Evolutionary conservation across 352 stramenopile genomes (phyloP), one percentile per base, ranked within the genome.

Genomic region (Phytopythium oedochilum): DNA sequence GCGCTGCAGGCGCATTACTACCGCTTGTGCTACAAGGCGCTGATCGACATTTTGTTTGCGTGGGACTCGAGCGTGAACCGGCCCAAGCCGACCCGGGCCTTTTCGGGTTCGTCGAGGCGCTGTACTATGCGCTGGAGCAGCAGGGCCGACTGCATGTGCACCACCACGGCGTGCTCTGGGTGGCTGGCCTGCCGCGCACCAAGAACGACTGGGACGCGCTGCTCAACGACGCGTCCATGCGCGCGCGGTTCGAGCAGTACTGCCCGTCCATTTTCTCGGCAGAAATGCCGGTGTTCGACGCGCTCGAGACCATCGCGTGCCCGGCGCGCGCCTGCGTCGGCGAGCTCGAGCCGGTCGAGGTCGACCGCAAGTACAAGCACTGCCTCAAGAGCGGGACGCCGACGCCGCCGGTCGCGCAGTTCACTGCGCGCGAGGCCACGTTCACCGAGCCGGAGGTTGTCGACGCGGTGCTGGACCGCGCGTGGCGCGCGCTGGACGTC

Each of bases 261-360:
- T 71, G 64, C 22, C 34, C 26, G 3, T 71, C 64, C 2, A 57
- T 67, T 28, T 64, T 71, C 32, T 36, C 52, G 5, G 51, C 59
- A 0, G 64, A 71, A 32, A 26, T 71, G 1, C 59, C 64, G 18
- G 44, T 60, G 18, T 60, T 54, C 23, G 9, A 20, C 14, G 15
- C 2, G 6, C 12, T 49, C 8, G 43, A 49, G 14, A 20, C 6
- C 6, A 49, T 49, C 25, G 14, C 3, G 10, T 49, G 43, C 9
- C 23, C 23, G 5, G 15, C 10, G 5, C 1, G 9, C 5, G 20
- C 0, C 14, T 49, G 43, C 23, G 5, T 12, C 20, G 43, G 43
- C 25, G 15, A 34, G 17, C 22, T 49, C 0, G 25, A 32, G 3
- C 8, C 43, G 25, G 5, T 34, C 43, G 43, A 49, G 9, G n/a